Evolutionary conservation across 768 basidiomycete species (phyloP).

Genomic region (Tremella fuciformis): DNA sequence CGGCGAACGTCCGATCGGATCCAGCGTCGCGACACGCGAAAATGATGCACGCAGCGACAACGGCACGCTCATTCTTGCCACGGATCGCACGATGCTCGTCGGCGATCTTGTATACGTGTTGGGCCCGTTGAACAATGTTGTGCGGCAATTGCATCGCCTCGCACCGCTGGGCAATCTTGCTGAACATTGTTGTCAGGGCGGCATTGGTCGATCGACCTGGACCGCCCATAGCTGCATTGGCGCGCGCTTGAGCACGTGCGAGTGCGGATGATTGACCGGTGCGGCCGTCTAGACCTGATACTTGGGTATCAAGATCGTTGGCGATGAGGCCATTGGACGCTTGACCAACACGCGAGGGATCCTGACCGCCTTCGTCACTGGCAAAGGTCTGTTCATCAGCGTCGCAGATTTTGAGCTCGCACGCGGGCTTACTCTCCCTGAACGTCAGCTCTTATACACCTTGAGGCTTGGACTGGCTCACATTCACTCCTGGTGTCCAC

Average conservation of each 20-base stretch:
- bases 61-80: slow-evolving; percentile 85
- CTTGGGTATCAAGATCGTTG: slow-evolving; percentile 89
- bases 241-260: slow-evolving; percentile 81
- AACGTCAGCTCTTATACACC: slow-evolving; percentile 8
- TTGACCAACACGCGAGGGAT: slow-evolving; percentile 98
- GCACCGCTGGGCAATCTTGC: slow-evolving; percentile 88
- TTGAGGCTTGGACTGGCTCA: slow-evolving; percentile 10
- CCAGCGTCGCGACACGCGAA: slow-evolving; percentile 93
- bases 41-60: slow-evolving; percentile 96
- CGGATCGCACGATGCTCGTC: slow-evolving; percentile 82
- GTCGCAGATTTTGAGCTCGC: neutral
- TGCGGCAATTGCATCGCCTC: slow-evolving; percentile 92
- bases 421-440: slow-evolving; percentile 37
- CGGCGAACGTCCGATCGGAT: slow-evolving; percentile 92
- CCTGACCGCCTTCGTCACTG: slow-evolving; percentile 98
- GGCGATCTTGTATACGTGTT: slow-evolving; percentile 93
- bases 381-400: slow-evolving; percentile 75
- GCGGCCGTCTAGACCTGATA: slow-evolving; percentile 92
- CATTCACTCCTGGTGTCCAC: slow-evolving; percentile 99
- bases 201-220: slow-evolving; percentile 26
- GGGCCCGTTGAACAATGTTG: slow-evolving; percentile 90
- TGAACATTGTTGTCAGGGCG: slow-evolving; percentile 79
- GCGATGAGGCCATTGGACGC: slow-evolving; percentile 93
- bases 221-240: slow-evolving; percentile 50
- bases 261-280: slow-evolving; percentile 87